These are phyloP conservation scores for Calonectria leucothoes DNA, from an alignment of 2,329 filamentous ascomycete species.

Conservation along the genomic window DNA sequence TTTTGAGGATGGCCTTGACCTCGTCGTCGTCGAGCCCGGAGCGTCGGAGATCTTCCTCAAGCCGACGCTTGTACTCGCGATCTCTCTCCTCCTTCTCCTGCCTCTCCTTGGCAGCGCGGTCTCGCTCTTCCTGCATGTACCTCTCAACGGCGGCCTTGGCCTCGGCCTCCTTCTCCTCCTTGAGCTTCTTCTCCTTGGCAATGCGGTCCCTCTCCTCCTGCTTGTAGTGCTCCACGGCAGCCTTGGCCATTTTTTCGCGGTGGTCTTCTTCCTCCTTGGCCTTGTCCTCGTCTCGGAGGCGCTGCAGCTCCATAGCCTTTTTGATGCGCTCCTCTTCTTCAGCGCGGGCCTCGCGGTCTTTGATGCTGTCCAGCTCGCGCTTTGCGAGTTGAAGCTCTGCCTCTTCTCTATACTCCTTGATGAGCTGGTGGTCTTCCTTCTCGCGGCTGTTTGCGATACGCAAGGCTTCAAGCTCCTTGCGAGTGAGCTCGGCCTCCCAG, in stretches of 20 bases:
- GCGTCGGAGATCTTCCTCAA: slow-evolving; percentile 68
- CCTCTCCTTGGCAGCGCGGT: slow-evolving; percentile 56
- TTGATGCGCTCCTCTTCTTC: slow-evolving; percentile 64
- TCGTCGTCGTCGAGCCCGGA: slow-evolving; percentile 70
- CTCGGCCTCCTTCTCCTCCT: slow-evolving; percentile 61
- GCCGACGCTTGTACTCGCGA: slow-evolving; percentile 63
- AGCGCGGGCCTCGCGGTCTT: slow-evolving; percentile 57
- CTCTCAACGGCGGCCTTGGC: slow-evolving; percentile 62
- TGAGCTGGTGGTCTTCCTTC: slow-evolving; percentile 47
- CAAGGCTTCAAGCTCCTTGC: slow-evolving; percentile 38
- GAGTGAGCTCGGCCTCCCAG: slow-evolving; percentile 47
- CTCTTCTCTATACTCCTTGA: slow-evolving; percentile 57
- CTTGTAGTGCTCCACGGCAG: slow-evolving; percentile 65
- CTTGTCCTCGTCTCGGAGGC: slow-evolving; percentile 60
- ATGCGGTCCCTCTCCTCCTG: slow-evolving; percentile 56
- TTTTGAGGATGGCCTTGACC: slow-evolving; percentile 69
- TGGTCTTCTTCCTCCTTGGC: slow-evolving; percentile 45
- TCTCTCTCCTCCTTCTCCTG: slow-evolving; percentile 56
- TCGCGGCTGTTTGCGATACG: slow-evolving; percentile 43
- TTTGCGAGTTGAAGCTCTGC: slow-evolving; percentile 63
- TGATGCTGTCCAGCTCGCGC: slow-evolving; percentile 60
- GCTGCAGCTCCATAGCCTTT: slow-evolving; percentile 61
- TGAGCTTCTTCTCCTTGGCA: slow-evolving; percentile 59
- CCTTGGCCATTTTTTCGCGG: slow-evolving; percentile 59
- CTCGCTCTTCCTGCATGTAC: slow-evolving; percentile 61